Base-by-base conservation (phyloP, 345 rosid genomes). In the Salix udensis region DNA sequence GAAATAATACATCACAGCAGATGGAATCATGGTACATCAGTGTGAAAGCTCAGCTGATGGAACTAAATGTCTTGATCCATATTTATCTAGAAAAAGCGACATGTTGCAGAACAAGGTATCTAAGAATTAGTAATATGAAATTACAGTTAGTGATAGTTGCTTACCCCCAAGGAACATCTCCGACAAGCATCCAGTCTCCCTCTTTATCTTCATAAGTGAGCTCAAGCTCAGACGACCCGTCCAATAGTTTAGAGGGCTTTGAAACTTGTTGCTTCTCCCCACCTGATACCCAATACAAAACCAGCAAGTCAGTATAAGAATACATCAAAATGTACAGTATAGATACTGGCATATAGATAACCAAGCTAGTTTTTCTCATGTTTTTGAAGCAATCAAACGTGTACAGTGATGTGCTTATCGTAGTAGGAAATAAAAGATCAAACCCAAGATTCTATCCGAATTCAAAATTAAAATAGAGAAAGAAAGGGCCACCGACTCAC, bases 131-230 rank as follows among this genome's bases (percentile, higher is more conserved):
- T 14, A 69, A 53, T 37, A 58, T 64, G 42, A 52, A 34, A n/a
- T 18, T n/a, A 39, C 14, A 12, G 48, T n/a, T 55, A n/a, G 23
- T 14, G 37, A 13, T 28, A 48, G 37, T 60, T 44, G 62, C 88
- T 67, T 83, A 87, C 93, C 85, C 80, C 90, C 91, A 71, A 90
- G n/a, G n/a, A n/a, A n/a, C n/a, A n/a, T n/a, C n/a, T n/a, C n/a
- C n/a, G n/a, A n/a, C n/a, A n/a, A n/a, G 82, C 91, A 90, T 90
- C 90, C 88, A 87, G 24, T 90, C 91, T 65, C 87, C 85, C 60
- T 90, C 94, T 78, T 82, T 84, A 75, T 90, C 94, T 78, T 90
- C 87, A 68, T 90, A 90, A 15, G 88, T 88, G 39, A 88, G 78
- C 23, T 84, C 87, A 74, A 81, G 77, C 61, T 81, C 80, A 9